phyloP scores from a whole-genome alignment of 805 yeast genomes.

The Kuraishia floccosa region DNA sequence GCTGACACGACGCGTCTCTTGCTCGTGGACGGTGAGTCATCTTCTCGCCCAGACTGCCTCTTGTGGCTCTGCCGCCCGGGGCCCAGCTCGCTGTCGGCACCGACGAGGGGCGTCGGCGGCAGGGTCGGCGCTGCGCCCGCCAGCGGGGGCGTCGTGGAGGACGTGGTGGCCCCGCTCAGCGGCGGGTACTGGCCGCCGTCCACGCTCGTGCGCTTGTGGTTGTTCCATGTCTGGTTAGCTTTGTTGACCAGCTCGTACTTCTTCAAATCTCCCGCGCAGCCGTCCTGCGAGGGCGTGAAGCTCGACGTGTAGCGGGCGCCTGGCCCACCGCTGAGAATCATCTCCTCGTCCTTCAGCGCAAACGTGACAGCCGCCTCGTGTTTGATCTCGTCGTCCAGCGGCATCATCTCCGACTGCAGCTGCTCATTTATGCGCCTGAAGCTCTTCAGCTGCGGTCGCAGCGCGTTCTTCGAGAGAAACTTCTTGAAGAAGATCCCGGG shows the following conservation, averaged over 20 bases:
- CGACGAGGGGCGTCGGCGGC: too few relatives aligned
- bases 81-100: too few relatives aligned
- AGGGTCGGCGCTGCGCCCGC: too few relatives aligned
- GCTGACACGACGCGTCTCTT: constrained; percentile 13
- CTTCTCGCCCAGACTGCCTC: too few relatives aligned
- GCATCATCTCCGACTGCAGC: constrained; percentile 19
- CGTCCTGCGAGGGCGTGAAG: constrained; percentile 7
- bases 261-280: too few relatives aligned
- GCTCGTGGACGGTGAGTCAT: constrained; percentile 4
- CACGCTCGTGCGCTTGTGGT: too few relatives aligned
- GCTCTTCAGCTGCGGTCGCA: constrained; percentile 21
- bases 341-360: constrained; percentile 18
- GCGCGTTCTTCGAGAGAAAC: constrained; percentile 13
- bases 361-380: constrained; percentile 22
- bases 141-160: neutral
- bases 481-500: constrained; percentile 18
- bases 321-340: constrained; percentile 8
- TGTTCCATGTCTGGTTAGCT: constrained; percentile 24
- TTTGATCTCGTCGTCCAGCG: constrained; percentile 20
- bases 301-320: constrained; percentile 4
- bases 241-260: constrained; percentile 20
- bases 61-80: too few relatives aligned
- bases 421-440: constrained; percentile 21
- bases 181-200: too few relatives aligned
- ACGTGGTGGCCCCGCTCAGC: too few relatives aligned